Evolutionary conservation across 2,329 filamentous ascomycete species (phyloP), one percentile per base, ranked within the genome.

Genomic region (Pseudocercospora vitis): DNA sequence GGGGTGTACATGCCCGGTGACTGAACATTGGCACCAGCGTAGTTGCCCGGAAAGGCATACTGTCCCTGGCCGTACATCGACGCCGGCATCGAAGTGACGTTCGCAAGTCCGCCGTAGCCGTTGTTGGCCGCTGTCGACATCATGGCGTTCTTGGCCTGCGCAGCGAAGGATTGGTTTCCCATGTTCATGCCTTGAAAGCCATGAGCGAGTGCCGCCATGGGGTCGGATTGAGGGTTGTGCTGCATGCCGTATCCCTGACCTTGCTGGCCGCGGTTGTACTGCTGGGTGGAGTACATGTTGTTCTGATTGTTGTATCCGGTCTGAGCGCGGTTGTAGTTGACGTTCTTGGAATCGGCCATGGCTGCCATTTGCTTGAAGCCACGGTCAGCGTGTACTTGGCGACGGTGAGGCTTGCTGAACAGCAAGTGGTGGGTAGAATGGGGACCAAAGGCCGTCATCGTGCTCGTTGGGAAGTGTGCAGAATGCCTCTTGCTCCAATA

Each of bases 1-100:
- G 74, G 73, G 31, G 70, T 74, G 68, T 78, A 78, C 69, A 78
- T 74, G 64, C 67, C 70, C 6, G 74, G 61, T 18, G 65, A 64
- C 55, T 70, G 68, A 39, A 63, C 62, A 31, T 64, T 65, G 51
- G 59, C 60, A 48, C 29, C 58, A 42, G 58, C 60, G 56, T 67
- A 68, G 54, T 53, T 53, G 55, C 64, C 65, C 2, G 68, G 65
- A 55, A 63, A 70, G 39, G 67, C 64, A 60, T 71, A 67, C 44
- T 69, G 68, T 33, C 60, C 63, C 32, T 58, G 57, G 21, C 63
- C 63, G 60, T 71, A 73, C 55, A 70, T 62, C 28, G 60, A 58
- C 18, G 64, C 50, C n/a, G 66, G 63, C 61, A 68, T 66, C 52
- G 59, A 57, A 11, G 58, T 60, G 28, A 56, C 52, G 19, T 64